Percentiles rank a stretch among this genome's conserved stretches.
phyloP scores from a whole-genome alignment of 2,329 filamentous ascomycete genomes.

The Leptographium lundbergii region DNA sequence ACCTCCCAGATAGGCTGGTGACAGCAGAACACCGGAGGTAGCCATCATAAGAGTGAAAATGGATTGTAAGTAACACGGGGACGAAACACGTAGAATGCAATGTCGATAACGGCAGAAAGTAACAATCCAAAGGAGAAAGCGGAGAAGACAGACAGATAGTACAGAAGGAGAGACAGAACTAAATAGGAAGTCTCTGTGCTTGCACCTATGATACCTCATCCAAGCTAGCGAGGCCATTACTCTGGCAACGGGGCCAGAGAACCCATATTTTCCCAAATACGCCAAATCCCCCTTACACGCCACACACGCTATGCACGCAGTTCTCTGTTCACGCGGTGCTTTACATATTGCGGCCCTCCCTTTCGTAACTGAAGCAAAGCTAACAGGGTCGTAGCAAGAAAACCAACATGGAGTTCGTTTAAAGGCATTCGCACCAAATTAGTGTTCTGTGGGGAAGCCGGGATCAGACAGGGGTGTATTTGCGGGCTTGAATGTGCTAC shows the following conservation, averaged over 20 bases:
- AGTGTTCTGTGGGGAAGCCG: background rate
- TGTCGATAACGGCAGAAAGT: background rate
- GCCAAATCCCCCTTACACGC: too few relatives aligned
- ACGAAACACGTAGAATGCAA: background rate
- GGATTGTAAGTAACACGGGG: background rate
- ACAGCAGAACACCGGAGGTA: background rate
- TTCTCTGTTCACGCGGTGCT: background rate
- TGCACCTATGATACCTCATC: background rate
- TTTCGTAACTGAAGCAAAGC: background rate
- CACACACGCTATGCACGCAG: background rate
- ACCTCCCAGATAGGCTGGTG: background rate
- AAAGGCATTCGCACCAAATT: background rate
- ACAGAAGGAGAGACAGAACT: background rate
- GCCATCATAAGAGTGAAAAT: background rate
- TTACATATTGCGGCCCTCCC: background rate
- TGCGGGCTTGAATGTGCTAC: background rate
- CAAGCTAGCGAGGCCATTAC: background rate
- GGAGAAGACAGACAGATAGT: too few relatives aligned
- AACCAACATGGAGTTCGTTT: background rate
- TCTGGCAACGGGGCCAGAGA: background rate
- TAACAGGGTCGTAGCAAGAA: background rate
- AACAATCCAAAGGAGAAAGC: background rate
- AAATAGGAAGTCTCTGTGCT: background rate
- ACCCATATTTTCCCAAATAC: background rate
- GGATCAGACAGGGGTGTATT: background rate